Conservation (phyloP, 208 protist species). For the Phytomonas francai region DNA sequence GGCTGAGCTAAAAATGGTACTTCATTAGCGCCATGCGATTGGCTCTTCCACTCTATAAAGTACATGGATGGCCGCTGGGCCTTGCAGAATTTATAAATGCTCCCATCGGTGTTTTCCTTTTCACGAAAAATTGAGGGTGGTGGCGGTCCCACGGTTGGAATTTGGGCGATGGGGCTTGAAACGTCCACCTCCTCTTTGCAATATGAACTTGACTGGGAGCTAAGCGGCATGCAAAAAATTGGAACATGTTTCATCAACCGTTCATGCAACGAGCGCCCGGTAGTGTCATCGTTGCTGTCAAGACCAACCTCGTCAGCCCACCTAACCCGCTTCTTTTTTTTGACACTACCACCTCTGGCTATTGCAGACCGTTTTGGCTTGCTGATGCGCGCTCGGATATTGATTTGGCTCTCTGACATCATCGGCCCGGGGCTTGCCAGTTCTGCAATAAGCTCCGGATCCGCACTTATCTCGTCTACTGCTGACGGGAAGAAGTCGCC, state of each 20-base stretch:
- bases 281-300: neutral
- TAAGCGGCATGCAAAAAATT: slow-evolving; percentile 48
- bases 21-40: slow-evolving; percentile 14
- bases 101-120: slow-evolving; percentile 40
- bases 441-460: slow-evolving; percentile 3
- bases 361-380: neutral
- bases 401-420: slow-evolving; percentile 12
- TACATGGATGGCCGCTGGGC: slow-evolving; percentile 34
- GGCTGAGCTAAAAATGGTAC: slow-evolving; percentile 23
- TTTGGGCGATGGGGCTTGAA: slow-evolving; percentile 16
- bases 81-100: slow-evolving; percentile 44
- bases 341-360: slow-evolving; percentile 6
- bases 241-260: slow-evolving; percentile 45
- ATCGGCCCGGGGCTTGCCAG: slow-evolving; percentile 9
- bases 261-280: neutral
- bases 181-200: slow-evolving; percentile 11
- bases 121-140: slow-evolving; percentile 33
- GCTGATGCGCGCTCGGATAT: slow-evolving; percentile 3
- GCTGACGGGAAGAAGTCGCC: slow-evolving; percentile 62
- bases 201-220: slow-evolving; percentile 11
- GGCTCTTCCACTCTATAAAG: slow-evolving; percentile 46
- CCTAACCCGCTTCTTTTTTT: slow-evolving; percentile 28
- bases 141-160: slow-evolving; percentile 15
- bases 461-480: slow-evolving; percentile 10
- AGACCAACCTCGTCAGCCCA: slow-evolving; percentile 39